Base-by-base conservation (phyloP, 148 eudicot species). In the Pouteria glomerata region DNA sequence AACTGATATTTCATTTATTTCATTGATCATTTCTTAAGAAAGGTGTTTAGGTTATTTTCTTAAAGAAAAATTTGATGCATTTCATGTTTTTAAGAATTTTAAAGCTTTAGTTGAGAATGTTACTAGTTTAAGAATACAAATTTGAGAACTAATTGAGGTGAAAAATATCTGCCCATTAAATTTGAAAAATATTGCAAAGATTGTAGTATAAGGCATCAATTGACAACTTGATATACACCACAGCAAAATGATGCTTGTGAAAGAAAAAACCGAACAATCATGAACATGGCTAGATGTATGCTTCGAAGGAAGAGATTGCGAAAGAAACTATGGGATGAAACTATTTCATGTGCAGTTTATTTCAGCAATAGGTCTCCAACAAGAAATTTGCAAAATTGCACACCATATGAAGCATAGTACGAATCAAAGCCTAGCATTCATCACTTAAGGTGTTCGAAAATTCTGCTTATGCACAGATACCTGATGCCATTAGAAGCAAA, bases 391-490 rank as follows among this genome's bases (percentile, higher is more conserved):
- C 60, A 21, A 18, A 31, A 68, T 8, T 16, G 4, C 8, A 51
- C 72, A 3, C 64, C 53, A 3, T 7, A 24, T 24, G 64, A 70
- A 33, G 37, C 53, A 19, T 70, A 52, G 64, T 27, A 18, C n/a
- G 50, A 34, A 35, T 12, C 4, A 6, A 70, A 52, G n/a, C 44
- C 44, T 39, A 39, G 10, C 44, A 5, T 39, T 39, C 5, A 10
- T 10, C 44, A 39, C 10, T 39, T 39, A 10, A 39, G 10, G 44
- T 39, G 10, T 39, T 39, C 10, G 44, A 10, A 4, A 4, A 10
- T 39, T 19, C 44, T 41, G 74, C 66, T 42, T 71, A 58, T 71
- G 74, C 65, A 10, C 74, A 71, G 18, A 29, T 71, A 23, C 74
- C 37, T 15, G 66, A 16, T 41, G 53, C 8, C 39, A 27, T 19